Evolutionary conservation across 352 stramenopile genomes (phyloP), one percentile per base, ranked within the genome.

Genomic region (Phytophthora podocarpi): DNA sequence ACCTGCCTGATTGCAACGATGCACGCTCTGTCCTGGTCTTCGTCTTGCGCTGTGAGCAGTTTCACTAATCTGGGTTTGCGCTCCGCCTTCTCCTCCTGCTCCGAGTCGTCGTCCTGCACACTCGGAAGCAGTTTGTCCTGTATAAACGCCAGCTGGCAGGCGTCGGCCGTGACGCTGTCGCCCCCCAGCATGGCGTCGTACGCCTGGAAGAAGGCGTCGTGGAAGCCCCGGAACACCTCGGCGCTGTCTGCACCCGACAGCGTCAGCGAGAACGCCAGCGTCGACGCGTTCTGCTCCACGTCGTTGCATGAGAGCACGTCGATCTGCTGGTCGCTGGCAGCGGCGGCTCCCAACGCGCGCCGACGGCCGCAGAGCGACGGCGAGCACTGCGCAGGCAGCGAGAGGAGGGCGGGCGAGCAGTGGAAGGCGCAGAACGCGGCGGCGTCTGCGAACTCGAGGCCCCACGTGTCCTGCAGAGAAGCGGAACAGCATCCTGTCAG

Each of bases 131-230:
- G 49, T 59, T 87, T 76, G 16, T 87, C 55, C 55, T 90, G 82
- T 18, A 91, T 24, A 50, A 86, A 88, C 18, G 82, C 73, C 23
- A 93, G 41, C 41, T 90, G 76, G 23, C 82, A 93, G 16, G 79
- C 82, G 26, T 90, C 80, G 30, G 69, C 58, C 15, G 59, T 85
- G 18, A 85, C 65, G 64, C 87, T 84, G 16, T 64, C 65, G 36
- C 79, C 86, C 8, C 63, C 63, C 43, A 91, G 20, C 75, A 91
- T 86, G 10, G 72, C 69, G 67, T 93, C 77, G 35, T 85, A 90
- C 23, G 80, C 82, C 9, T 56, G 36, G 64, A 89, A 89, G 47
- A 91, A 91, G 10, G 79, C 71, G 16, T 76, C 66, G 48, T 88
- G 68, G 50, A 91, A 89, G 26, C 67, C 72, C 16, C 51, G 54